These are phyloP conservation scores for Apodospora peruviana DNA, from an alignment of 495 filamentous ascomycete genomes.

Conservation along the genomic window DNA sequence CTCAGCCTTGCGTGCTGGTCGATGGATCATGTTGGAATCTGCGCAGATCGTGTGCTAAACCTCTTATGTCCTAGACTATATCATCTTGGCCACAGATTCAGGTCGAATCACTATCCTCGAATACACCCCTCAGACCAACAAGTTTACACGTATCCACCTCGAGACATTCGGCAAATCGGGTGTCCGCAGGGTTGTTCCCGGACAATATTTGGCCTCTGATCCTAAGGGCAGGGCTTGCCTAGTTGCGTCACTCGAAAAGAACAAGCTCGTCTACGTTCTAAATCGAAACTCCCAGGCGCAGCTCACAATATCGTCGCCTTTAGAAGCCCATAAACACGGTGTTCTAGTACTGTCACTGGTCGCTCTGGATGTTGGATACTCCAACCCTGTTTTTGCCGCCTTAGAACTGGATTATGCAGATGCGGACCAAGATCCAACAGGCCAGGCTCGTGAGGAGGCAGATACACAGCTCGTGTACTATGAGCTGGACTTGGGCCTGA, in stretches of 20 bases:
- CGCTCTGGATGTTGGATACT: slow-evolving; percentile 88
- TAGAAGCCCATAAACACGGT: slow-evolving; percentile 97
- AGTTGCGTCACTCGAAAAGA: slow-evolving; percentile 93
- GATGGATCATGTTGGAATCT: not conserved
- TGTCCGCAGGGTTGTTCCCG: slow-evolving; percentile 87
- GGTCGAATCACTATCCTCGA: slow-evolving; percentile 92
- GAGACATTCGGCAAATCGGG: slow-evolving; percentile 99
- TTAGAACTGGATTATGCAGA: slow-evolving; percentile 92
- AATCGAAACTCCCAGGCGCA: slow-evolving; percentile 93
- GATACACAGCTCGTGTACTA: slow-evolving; percentile 95
- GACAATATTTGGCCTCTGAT: slow-evolving; percentile 90
- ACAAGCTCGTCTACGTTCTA: slow-evolving; percentile 97
- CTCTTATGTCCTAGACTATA: slow-evolving; percentile 66
- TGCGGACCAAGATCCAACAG: slow-evolving; percentile 84
- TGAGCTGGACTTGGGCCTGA: slow-evolving; percentile 91
- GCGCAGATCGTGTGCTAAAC: slow-evolving; percentile 49
- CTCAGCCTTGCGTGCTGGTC: slow-evolving; percentile 12
- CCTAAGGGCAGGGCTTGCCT: slow-evolving; percentile 93
- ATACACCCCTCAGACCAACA: slow-evolving; percentile 80
- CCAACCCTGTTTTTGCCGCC: slow-evolving; percentile 92
- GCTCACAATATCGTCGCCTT: slow-evolving; percentile 89
- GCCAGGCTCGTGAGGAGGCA: slow-evolving; percentile 69
- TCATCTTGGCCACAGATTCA: slow-evolving; percentile 92
- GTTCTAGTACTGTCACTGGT: slow-evolving; percentile 83
- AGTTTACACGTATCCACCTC: slow-evolving; percentile 81